Base-by-base conservation (phyloP, 2,329 filamentous ascomycete species). In the Pestalotiopsis sp. region DNA sequence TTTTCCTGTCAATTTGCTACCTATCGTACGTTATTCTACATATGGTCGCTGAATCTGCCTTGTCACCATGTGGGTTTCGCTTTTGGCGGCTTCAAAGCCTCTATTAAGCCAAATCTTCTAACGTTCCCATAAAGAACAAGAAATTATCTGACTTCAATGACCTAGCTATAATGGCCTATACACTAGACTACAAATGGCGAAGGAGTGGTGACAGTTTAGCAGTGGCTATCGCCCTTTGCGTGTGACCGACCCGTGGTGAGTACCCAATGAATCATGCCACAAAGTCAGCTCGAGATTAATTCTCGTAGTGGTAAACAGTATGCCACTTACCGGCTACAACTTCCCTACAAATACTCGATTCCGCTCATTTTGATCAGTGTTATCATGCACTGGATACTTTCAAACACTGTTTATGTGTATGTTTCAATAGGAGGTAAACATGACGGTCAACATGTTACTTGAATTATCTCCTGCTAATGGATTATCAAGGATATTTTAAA, bases 321-420 rank as follows among this genome's bases (percentile, higher is more conserved):
- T 4, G 78, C 77, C 1, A 80, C 76, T 0, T 82, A 82, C 65
- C 78, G 76, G n/a, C 77, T 84, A 3, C 78, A 80, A 25, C 66
- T 85, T 4, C 82, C 83, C 0, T 83, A 80, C 68, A 77, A 73
- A 59, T 85, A 82, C 65, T 78, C 75, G n/a, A 57, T 84, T 1
- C 78, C 81, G 1, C 73, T 83, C 3, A 73, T 83, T 7, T 45
- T 69, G 1, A 45, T 76, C 0, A 80, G 77, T 6, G 75, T 74
- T 12, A 27, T 81, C 13, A 73, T 84, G 13, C 82, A 85, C 65
- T 85, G 82, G 82, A 69, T 83, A 2, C 73, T 82, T 4, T 84
- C 82, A 0, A 80, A 82, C 66, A 75, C 73, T 36, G 66, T 85
- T 0, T 84, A 81, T 70, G 69, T 83, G 1, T 70, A 70, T 14